Percentiles rank a stretch among this genome's conserved stretches.
These are phyloP conservation scores for Gossypium raimondii DNA, from an alignment of 345 rosid species.

Conservation along the genomic window DNA sequence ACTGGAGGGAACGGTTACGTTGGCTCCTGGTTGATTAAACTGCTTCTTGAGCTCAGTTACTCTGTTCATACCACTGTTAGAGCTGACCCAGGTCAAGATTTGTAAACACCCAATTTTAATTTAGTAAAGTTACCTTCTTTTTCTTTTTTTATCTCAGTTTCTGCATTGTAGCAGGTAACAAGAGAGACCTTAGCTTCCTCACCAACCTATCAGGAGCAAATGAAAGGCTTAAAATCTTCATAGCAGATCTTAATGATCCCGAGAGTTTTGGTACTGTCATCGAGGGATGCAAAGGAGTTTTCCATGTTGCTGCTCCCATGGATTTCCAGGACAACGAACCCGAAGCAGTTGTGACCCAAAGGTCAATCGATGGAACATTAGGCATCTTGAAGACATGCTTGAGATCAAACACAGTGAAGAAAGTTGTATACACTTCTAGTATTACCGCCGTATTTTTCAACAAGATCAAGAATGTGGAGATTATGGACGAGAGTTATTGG, in stretches of 20 bases:
- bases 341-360: background rate
- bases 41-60: background rate
- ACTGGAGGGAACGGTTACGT: background rate
- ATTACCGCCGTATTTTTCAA: background rate
- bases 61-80: background rate
- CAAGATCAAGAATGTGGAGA: background rate
- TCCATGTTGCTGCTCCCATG: background rate
- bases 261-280: background rate
- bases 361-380: background rate
- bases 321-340: background rate
- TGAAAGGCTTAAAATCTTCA: background rate
- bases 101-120: background rate
- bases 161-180: background rate
- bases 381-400: background rate
- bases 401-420: background rate
- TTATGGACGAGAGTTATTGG: background rate
- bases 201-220: background rate
- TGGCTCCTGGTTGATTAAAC: background rate
- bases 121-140: too few species aligned
- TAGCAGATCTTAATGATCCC: background rate
- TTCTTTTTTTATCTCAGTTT: too few species aligned
- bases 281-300: background rate
- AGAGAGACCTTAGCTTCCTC: slow-evolving; percentile 5
- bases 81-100: background rate
- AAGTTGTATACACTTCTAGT: background rate